Conservation (phyloP, 1,139 yeast species). For the Entelexis paramagnoliae region DNA sequence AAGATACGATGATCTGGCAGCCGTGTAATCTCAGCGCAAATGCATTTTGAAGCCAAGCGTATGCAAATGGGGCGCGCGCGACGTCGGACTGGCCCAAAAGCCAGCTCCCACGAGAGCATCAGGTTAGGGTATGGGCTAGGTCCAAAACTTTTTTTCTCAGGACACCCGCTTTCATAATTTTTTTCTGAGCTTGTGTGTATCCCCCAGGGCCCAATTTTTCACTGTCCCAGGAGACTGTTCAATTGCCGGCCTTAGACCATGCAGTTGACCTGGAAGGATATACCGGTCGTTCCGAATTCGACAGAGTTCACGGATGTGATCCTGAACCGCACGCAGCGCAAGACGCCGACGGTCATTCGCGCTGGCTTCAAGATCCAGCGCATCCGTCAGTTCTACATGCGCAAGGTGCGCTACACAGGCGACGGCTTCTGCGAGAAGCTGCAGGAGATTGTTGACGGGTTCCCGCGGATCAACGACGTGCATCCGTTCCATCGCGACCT, state of each 20-base stretch:
- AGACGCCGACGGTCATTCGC: constrained; percentile 95
- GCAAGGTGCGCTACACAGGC: constrained; percentile 90
- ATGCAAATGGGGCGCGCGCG: too few relatives aligned
- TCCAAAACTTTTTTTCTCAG: constrained; percentile 6
- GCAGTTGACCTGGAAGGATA: constrained; percentile 98
- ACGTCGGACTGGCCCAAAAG: too few relatives aligned
- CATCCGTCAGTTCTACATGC: constrained; percentile 95
- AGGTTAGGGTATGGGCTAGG: neutral
- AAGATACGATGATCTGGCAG: too few relatives aligned
- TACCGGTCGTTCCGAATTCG: constrained; percentile 85
- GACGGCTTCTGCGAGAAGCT: constrained; percentile 94
- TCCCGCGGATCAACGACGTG: constrained; percentile 93
- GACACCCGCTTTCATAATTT: constrained; percentile 7
- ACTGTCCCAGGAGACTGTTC: neutral
- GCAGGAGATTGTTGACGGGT: constrained; percentile 70
- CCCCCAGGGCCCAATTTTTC: constrained; percentile 2
- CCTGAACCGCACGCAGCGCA: constrained; percentile 93
- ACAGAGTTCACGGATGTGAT: constrained; percentile 94
- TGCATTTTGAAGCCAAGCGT: too few relatives aligned
- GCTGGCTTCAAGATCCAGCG: constrained; percentile 95
- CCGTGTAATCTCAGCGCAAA: too few relatives aligned
- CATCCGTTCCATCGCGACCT: constrained; percentile 98
- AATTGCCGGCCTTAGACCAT: constrained; percentile 32
- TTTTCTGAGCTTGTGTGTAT: neutral
- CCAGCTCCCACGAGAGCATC: too few relatives aligned